Evolutionary conservation across 176 grass and related monocot genomes (phyloP), one percentile per base, ranked within the genome.

Genomic region (Aechmea fasciata): DNA sequence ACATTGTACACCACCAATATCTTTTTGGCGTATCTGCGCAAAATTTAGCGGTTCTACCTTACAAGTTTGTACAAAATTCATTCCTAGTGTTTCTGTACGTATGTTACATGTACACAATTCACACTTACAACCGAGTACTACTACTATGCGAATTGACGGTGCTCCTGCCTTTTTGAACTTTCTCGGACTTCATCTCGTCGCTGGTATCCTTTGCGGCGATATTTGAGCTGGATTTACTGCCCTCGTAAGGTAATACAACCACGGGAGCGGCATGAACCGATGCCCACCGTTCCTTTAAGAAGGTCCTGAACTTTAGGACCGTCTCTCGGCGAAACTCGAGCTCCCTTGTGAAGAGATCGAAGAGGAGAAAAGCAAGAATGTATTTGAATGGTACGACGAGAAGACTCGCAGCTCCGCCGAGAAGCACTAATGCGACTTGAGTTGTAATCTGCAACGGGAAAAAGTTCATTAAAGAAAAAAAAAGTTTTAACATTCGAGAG

Each of bases 321-420:
- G 75, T 92, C 70, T 90, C 84, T 50, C 79, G 85, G 49, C 89
- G 77, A 59, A 97, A 92, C 41, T 85, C 82, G 20, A 97, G 63
- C 65, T 90, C 82, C 20, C 94, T 86, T 7, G 89, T 90, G 78
- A 97, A 97, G 14, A 83, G 54, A 73, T 97, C 89, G 29, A 92
- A 68, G 19, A 64, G 77, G 79, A 87, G 51, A 65, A 83, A 51
- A 51, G 86, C 66, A 74, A 90, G 17, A 76, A 92, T 72, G 64
- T 87, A 92, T 71, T 87, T 97, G 75, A 97, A 97, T 48, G 94
- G 89, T 66, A 97, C 59, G 69, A 97, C 54, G 63, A 97, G 77
- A 47, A 92, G 84, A 74, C 76, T 74, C 0, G 71, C 82, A 0
- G 89, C 85, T 9, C 79, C 85, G 51, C 75, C 86, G 49, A 97